These are phyloP conservation scores for Epichloe coenophiala DNA, from an alignment of 2,329 filamentous ascomycete species.

Conservation along the genomic window DNA sequence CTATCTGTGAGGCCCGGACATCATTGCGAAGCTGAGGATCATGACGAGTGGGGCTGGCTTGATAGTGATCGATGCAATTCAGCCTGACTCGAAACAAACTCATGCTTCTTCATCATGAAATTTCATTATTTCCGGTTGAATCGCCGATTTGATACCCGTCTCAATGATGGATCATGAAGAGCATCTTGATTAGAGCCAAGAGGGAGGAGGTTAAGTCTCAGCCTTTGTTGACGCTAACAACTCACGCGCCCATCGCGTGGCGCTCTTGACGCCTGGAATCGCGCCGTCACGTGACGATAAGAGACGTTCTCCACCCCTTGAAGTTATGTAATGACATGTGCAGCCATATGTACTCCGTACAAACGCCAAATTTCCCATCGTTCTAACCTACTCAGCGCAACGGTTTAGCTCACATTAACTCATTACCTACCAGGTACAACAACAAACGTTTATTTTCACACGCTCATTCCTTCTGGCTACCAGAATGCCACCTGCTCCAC, in stretches of 20 bases:
- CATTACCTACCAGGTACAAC: not conserved
- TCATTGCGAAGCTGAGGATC: slow-evolving; percentile 66
- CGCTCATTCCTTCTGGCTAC: not conserved
- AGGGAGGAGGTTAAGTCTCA: not conserved
- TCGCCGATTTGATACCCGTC: not conserved
- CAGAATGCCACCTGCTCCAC: slow-evolving; percentile 15
- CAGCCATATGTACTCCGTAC: not conserved
- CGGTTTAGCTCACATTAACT: not conserved
- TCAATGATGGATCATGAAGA: not conserved
- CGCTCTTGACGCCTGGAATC: slow-evolving; percentile 2
- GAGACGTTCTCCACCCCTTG: not conserved
- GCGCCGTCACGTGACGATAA: slow-evolving; percentile 18
- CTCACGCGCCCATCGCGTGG: not conserved
- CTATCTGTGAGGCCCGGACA: slow-evolving; percentile 41
- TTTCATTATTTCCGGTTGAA: not conserved
- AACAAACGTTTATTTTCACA: not conserved
- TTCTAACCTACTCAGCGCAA: not conserved
- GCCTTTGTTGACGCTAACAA: not conserved
- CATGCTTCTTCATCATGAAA: slow-evolving; percentile 16
- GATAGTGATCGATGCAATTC: slow-evolving; percentile 94
- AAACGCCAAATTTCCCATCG: not conserved
- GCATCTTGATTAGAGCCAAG: not conserved
- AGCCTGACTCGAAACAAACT: slow-evolving; percentile 79
- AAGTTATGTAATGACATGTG: not conserved
- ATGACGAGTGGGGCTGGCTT: slow-evolving; percentile 62